Evolutionary conservation across 2,329 filamentous ascomycete species (phyloP).

Genomic region (Lachnellula suecica): DNA sequence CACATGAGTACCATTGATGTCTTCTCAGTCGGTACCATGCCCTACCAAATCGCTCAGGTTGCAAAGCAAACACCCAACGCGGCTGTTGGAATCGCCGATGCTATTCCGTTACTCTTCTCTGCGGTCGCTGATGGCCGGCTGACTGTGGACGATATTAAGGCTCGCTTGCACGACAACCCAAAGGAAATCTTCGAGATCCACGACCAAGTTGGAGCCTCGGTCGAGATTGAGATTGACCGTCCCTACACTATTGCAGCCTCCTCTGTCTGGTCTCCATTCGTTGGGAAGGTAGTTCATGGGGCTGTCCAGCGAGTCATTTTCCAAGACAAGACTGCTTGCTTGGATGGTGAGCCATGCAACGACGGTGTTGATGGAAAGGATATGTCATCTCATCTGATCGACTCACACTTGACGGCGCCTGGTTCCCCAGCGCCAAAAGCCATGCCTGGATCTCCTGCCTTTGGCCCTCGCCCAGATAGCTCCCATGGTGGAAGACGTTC

Average conservation of each 20-base stretch:
- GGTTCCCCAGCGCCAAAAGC: constrained; percentile 59
- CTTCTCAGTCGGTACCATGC: constrained; percentile 76
- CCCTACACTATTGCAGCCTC: constrained; percentile 58
- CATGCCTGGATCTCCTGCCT: constrained; percentile 30
- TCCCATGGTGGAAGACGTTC: constrained; percentile 34
- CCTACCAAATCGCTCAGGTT: constrained; percentile 69
- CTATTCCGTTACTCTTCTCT: constrained; percentile 72
- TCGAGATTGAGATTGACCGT: constrained; percentile 76
- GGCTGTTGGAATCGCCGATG: constrained; percentile 68
- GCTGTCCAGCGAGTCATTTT: constrained; percentile 75
- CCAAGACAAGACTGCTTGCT: constrained; percentile 70
- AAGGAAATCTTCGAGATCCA: constrained; percentile 81
- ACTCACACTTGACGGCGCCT: constrained; percentile 38
- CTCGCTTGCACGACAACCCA: constrained; percentile 73
- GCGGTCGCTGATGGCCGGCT: constrained; percentile 73
- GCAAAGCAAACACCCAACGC: constrained; percentile 54
- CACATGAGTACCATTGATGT: constrained; percentile 72
- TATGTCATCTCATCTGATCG: constrained; percentile 67
- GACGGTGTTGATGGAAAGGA: constrained; percentile 64
- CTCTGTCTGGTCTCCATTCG: constrained; percentile 68
- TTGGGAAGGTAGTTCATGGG: constrained; percentile 66
- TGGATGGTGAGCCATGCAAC: constrained; percentile 64
- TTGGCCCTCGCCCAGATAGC: constrained; percentile 35
- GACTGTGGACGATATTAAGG: constrained; percentile 71
- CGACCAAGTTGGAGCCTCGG: constrained; percentile 69